Base-by-base conservation (phyloP, 164 flowering plant genomes). In the Sextonia rubra region DNA sequence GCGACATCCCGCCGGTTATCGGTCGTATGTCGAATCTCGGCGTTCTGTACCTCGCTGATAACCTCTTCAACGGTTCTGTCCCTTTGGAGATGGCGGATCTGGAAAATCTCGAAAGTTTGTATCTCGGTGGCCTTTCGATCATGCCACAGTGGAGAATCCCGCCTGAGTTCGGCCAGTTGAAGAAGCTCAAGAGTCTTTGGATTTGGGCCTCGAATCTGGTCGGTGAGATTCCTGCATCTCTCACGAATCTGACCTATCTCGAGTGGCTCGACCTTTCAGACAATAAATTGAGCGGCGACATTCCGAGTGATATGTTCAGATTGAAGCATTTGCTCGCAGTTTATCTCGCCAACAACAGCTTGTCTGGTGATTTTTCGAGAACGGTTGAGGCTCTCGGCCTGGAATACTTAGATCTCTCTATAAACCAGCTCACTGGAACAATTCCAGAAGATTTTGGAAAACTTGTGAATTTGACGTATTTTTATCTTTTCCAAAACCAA, bases 41-140 rank as follows among this genome's bases (percentile, higher is more conserved):
- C 29, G 47, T 94, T 60, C 0, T 6, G 1, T n/a, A n/a, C n/a
- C 75, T 92, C 4, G 18, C 74, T 49, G 44, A 26, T 5, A 94
- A 88, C 30, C 64, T 65, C 69, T 85, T 91, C 68, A 81, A 88
- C n/a, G 92, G 92, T 0, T 79, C 84, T 1, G 76, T 85, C 64
- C 93, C 98, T 1, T 48, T 56, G 26, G 92, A 86, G 49, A 87
- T 90, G 91, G 91, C 0, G 73, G 89, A 73, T n/a, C 74, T 92
- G 73, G 47, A 79, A 47, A 83, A 87, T 27, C 90, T 92, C 0
- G 88, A 82, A 69, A 12, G 1, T 0, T 72, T 94, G 3, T 17
- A 15, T 0, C 47, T 94, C 81, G 80, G 84, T 4, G 69, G 72
- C 24, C 89, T 85, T 65, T 61, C 58, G 4, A 84, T 91, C 48